These are phyloP conservation scores for Pseudogymnoascus sp. DNA, from an alignment of 2,329 filamentous ascomycete genomes.

Conservation along the genomic window DNA sequence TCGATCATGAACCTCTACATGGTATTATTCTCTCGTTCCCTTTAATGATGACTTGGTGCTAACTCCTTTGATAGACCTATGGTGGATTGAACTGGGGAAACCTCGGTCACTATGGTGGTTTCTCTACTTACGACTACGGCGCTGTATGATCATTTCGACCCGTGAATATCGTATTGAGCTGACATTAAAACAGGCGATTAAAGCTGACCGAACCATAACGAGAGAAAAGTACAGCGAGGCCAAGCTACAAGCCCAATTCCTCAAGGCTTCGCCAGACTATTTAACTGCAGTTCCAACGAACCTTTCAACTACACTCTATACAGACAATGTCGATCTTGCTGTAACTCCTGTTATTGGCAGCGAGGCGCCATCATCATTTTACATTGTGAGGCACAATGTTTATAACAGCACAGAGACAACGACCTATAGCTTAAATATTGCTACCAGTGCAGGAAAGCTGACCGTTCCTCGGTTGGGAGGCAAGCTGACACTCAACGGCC, in stretches of 20 bases:
- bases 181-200: slow-evolving; percentile 11
- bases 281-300: slow-evolving; percentile 13
- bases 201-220: slow-evolving; percentile 6
- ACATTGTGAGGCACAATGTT: slow-evolving; percentile 56
- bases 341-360: slow-evolving; percentile 53
- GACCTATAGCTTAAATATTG: slow-evolving; percentile 54
- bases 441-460: slow-evolving; percentile 47
- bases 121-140: slow-evolving; percentile 48
- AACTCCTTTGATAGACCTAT: slow-evolving; percentile 44
- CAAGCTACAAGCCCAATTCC: slow-evolving; percentile 16
- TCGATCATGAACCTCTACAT: slow-evolving; percentile 68
- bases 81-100: slow-evolving; percentile 81
- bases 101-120: slow-evolving; percentile 57
- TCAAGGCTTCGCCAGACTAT: slow-evolving; percentile 17
- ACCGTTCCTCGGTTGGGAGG: slow-evolving; percentile 52
- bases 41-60: neutral
- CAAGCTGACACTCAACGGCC: slow-evolving; percentile 47
- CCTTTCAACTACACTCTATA: slow-evolving; percentile 45
- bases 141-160: slow-evolving; percentile 28
- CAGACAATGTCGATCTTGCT: slow-evolving; percentile 54
- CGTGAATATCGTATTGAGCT: neutral
- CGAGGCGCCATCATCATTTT: slow-evolving; percentile 49
- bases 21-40: slow-evolving; percentile 35
- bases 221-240: slow-evolving; percentile 13
- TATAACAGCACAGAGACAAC: slow-evolving; percentile 51